Evolutionary conservation across 2,329 filamentous ascomycete species (phyloP).

Genomic region (Thelonectria olida): DNA sequence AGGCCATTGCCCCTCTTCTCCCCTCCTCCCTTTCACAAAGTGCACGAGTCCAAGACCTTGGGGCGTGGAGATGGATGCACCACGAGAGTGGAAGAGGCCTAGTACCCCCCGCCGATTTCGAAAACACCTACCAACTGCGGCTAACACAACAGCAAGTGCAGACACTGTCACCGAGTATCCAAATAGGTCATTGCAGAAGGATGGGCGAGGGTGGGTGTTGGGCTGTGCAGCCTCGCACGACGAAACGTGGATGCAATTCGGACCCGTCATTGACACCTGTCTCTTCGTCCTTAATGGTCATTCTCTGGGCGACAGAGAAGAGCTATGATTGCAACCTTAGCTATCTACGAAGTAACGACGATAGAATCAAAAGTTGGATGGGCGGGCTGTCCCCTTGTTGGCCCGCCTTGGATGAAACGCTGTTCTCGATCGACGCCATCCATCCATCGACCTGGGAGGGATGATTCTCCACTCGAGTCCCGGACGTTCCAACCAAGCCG

Average conservation of each 20-base stretch:
- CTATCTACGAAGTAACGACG: too few species aligned
- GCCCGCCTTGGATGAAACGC: conserved; percentile 16
- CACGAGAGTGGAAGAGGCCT: not conserved
- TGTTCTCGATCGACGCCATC: conserved; percentile 18
- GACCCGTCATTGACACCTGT: not conserved
- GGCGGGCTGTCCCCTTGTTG: conserved; percentile 18
- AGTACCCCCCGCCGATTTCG: not conserved
- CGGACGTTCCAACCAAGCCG: conserved; percentile 4
- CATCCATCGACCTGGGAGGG: not conserved
- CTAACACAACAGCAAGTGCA: conserved; percentile 1
- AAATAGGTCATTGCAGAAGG: conserved; percentile 5
- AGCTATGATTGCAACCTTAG: too few species aligned
- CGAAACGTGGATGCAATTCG: not conserved
- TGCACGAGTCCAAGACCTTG: not conserved
- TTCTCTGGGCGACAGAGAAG: too few species aligned
- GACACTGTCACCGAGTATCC: not conserved
- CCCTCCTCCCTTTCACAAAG: not conserved
- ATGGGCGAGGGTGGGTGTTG: not conserved
- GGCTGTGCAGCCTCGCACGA: not conserved
- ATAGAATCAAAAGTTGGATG: conserved; percentile 1
- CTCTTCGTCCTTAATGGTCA: too few species aligned
- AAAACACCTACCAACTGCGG: conserved; percentile 13
- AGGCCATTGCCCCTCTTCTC: not conserved
- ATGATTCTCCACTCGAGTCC: not conserved
- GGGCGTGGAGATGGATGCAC: not conserved